Base-by-base conservation (phyloP, 2,329 filamentous ascomycete genomes). In the Shiraia sp. region DNA sequence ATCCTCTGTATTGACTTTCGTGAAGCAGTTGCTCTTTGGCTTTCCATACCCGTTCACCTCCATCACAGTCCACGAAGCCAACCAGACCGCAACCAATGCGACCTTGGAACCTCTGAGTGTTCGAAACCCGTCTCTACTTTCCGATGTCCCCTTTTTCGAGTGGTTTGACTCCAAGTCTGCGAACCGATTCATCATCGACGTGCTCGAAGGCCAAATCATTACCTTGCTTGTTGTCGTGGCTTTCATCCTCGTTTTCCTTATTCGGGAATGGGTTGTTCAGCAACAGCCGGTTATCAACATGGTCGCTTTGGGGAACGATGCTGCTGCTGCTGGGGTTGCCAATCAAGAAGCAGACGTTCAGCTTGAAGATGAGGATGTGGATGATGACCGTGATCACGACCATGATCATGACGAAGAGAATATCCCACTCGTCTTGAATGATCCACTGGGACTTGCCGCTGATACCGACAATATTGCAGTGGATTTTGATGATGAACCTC, bases 251-350 rank as follows among this genome's bases (percentile, higher is more conserved):
- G 85, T 99, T 29, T 99, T 99, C 55, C 73, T 99, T 3, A 96
- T 99, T 32, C 79, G 95, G 32, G 93, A 99, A 72, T 99, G 96
- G 80, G 93, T 99, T 36, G 90, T 99, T 8, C 93, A 99, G 66
- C 93, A 99, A 66, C 93, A 99, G 64, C 93, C 92, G 4, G 86
- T 91, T 51, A 86, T 93, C 55, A 95, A 95, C 59, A 85, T 93
- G 75, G 86, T 68, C 16, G 68, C 66, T 4, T 52, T 70, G 33
- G 61, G 61, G 27, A 62, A 66, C 13, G 58, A 67, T 42, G 57
- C 49, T 32, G 61, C 49, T 41, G 56, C 53, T 37, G 46, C 56
- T 13, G 42, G 44, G 34, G 59, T 54, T 59, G 53, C 53, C 4
- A 49, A 59, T 6, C 51, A 57, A 8, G 60, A 64, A 12, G 53